A percentile compares a stretch with the other conserved stretches of the same genome.
These are phyloP conservation scores for Blastobotrys capitulatus DNA, from an alignment of 1,139 yeast genomes.

Conservation along the genomic window DNA sequence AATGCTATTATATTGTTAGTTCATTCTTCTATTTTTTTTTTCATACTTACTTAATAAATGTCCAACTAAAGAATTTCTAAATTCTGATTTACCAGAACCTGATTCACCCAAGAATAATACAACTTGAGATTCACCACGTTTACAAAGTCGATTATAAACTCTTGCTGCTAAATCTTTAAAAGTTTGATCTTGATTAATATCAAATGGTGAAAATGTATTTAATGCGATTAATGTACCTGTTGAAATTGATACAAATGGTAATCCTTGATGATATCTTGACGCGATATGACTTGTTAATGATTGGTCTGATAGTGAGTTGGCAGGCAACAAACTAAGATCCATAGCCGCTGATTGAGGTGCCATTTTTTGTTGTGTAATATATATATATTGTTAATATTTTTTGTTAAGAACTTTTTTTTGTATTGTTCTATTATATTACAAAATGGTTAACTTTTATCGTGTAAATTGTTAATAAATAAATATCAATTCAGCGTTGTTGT, in stretches of 20 bases:
- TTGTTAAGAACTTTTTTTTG: background rate
- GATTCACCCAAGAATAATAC: constrained; percentile 38
- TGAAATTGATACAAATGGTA: constrained; percentile 37
- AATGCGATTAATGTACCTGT: constrained; percentile 37
- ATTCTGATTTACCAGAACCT: constrained; percentile 39
- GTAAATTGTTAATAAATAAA: too few species aligned
- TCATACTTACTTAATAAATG: constrained; percentile 30
- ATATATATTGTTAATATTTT: background rate
- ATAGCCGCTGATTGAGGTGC: constrained; percentile 30
- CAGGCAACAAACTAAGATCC: constrained; percentile 37
- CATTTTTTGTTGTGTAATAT: constrained; percentile 12
- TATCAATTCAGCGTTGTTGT: too few species aligned
- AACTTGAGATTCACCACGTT: constrained; percentile 38
- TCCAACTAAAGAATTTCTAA: constrained; percentile 30
- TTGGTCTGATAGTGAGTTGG: constrained; percentile 34
- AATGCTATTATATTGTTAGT: constrained; percentile 24
- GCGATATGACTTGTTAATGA: constrained; percentile 41
- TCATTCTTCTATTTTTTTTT: background rate
- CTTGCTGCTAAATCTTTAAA: constrained; percentile 38
- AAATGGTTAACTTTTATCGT: too few species aligned
- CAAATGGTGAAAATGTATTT: constrained; percentile 36
- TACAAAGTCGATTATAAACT: constrained; percentile 34
- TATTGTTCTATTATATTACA: background rate
- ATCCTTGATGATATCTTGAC: constrained; percentile 39
- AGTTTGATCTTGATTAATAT: constrained; percentile 37